Conservation (phyloP, 2,329 filamentous ascomycete species). For the Macrophomina pseudophaseolina region DNA sequence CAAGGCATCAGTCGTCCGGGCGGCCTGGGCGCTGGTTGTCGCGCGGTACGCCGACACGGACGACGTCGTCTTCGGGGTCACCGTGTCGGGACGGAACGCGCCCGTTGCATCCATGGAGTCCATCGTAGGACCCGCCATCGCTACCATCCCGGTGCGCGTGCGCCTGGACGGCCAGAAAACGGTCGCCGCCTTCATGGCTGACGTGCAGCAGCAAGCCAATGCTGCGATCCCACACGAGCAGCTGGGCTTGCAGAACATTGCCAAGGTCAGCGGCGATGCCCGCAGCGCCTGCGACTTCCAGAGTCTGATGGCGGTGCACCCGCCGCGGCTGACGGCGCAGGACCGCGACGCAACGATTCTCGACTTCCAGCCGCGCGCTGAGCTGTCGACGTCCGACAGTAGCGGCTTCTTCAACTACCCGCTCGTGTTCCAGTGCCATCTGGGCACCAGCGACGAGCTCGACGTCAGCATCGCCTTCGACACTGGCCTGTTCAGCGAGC, state of each 20-base stretch:
- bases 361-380: background rate
- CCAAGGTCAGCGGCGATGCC: slow-evolving; percentile 53
- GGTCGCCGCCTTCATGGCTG: background rate
- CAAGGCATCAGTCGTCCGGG: slow-evolving; percentile 32
- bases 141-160: background rate
- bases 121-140: background rate
- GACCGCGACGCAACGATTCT: background rate
- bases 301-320: slow-evolving; percentile 58
- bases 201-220: background rate
- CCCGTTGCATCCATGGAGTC: background rate
- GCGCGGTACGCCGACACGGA: slow-evolving; percentile 55
- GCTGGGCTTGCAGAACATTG: slow-evolving; percentile 36
- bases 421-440: slow-evolving; percentile 4
- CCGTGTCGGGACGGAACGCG: slow-evolving; percentile 66
- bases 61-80: slow-evolving; percentile 65
- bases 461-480: background rate
- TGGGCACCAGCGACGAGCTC: background rate
- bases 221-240: slow-evolving; percentile 33
- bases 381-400: background rate
- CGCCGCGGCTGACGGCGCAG: slow-evolving; percentile 20
- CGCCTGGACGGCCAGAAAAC: background rate
- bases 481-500: background rate
- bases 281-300: slow-evolving; percentile 59
- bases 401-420: slow-evolving; percentile 8
- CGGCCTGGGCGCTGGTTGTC: slow-evolving; percentile 68